phyloP scores from a whole-genome alignment of 345 rosid species.

The Moringa oleifera region DNA sequence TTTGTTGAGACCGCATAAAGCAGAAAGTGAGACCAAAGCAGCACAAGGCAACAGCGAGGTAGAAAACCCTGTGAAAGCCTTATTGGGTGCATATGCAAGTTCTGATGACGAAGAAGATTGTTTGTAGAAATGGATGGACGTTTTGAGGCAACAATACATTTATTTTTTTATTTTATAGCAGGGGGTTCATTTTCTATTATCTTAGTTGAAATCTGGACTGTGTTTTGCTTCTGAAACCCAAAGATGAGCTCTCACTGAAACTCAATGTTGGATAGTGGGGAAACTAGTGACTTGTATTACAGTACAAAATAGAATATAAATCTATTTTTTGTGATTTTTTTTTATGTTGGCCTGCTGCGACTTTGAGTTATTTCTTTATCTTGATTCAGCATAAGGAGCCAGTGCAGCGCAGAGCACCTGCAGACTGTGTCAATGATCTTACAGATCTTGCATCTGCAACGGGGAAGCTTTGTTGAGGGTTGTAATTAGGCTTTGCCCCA shows the following conservation, averaged over 20 bases:
- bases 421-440: neutral
- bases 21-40: conserved; percentile 13
- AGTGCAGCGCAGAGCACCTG: neutral
- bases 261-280: too few species aligned
- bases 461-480: neutral
- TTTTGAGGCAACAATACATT: too few species aligned
- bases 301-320: too few species aligned
- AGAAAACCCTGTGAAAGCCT: conserved; percentile 47
- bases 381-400: neutral
- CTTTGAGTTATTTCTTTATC: too few species aligned
- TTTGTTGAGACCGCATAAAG: conserved; percentile 17
- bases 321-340: too few species aligned
- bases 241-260: too few species aligned
- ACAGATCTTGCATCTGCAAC: neutral
- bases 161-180: too few species aligned
- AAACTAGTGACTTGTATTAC: too few species aligned
- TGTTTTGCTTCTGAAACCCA: too few species aligned
- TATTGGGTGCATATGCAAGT: conserved; percentile 81
- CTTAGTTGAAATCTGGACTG: too few species aligned
- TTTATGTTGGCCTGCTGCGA: too few species aligned
- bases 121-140: neutral
- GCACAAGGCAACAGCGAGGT: conserved; percentile 21
- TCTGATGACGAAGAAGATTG: conserved; percentile 71
- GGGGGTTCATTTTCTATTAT: too few species aligned
- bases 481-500: neutral